A percentile compares a stretch with the other conserved stretches of the same genome.
Conservation (phyloP, 768 basidiomycete genomes). For the Lentinus brumalis region DNA sequence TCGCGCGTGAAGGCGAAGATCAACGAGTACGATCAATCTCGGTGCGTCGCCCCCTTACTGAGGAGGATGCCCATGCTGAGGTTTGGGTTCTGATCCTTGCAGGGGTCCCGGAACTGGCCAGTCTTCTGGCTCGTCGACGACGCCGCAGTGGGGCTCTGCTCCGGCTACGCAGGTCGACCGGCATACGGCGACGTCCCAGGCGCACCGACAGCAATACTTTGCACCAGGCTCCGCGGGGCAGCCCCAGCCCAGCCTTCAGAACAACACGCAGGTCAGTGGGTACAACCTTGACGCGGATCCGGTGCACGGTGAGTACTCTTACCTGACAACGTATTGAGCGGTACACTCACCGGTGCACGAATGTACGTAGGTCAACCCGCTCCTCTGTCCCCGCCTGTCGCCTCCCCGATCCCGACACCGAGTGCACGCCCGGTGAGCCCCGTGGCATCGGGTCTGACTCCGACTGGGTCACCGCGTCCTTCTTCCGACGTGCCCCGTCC, state of each 20-base stretch:
- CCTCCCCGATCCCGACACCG: conserved; percentile 3
- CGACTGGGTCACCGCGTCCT: conserved; percentile 19
- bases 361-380: neutral
- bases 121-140: conserved; percentile 4
- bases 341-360: neutral
- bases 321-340: neutral
- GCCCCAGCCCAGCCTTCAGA: neutral
- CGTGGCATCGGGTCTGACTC: conserved; percentile 1
- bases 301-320: neutral
- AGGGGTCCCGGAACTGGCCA: conserved; percentile 7
- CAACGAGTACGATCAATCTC: conserved; percentile 70
- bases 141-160: conserved; percentile 20
- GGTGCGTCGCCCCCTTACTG: neutral
- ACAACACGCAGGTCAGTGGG: conserved; percentile 10
- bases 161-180: conserved; percentile 22
- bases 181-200: conserved; percentile 26
- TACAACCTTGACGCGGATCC: conserved; percentile 23
- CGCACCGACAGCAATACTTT: conserved; percentile 25
- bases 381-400: neutral
- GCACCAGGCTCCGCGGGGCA: conserved; percentile 6
- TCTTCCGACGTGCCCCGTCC: conserved; percentile 26
- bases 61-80: neutral
- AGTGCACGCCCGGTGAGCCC: conserved; percentile 5
- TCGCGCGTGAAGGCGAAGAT: conserved; percentile 84
- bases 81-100: neutral